A percentile compares a stretch with the other conserved stretches of the same genome.
Conservation (phyloP, 805 yeast genomes). For the Wickerhamiella slavikovae region DNA sequence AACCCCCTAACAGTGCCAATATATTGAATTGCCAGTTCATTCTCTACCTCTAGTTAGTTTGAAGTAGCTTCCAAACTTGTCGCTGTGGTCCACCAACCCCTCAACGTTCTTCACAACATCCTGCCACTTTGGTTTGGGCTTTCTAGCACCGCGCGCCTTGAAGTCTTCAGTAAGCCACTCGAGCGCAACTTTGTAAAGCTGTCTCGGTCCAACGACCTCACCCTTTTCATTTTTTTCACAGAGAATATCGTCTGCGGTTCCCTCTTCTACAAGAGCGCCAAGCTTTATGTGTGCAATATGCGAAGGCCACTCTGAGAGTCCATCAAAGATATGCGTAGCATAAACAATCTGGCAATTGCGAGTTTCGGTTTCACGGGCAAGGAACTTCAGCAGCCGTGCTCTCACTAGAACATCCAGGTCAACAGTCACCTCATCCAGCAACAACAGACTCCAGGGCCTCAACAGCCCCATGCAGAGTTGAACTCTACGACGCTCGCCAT, state of each 20-base stretch:
- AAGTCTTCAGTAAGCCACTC: slow-evolving; percentile 22
- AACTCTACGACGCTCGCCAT: slow-evolving; percentile 88
- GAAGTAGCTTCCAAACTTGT: slow-evolving; percentile 16
- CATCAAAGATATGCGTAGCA: slow-evolving; percentile 93
- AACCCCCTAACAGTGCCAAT: too few relatives aligned
- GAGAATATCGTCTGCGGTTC: slow-evolving; percentile 9
- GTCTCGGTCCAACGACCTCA: slow-evolving; percentile 8
- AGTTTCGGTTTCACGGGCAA: slow-evolving; percentile 47
- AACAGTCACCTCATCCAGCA: slow-evolving; percentile 93
- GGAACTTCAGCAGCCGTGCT: slow-evolving; percentile 45
- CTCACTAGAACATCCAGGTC: slow-evolving; percentile 89
- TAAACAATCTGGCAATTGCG: slow-evolving; percentile 66
- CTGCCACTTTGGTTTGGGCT: slow-evolving; percentile 33
- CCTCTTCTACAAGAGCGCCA: slow-evolving; percentile 29
- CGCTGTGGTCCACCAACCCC: slow-evolving; percentile 8
- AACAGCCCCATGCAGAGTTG: slow-evolving; percentile 85
- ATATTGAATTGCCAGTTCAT: too few relatives aligned
- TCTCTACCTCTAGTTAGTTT: slow-evolving; percentile 11
- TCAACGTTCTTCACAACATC: slow-evolving; percentile 23
- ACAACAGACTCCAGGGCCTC: slow-evolving; percentile 70
- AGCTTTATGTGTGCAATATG: slow-evolving; percentile 54
- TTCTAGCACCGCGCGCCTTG: slow-evolving; percentile 32
- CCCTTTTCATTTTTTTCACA: neutral
- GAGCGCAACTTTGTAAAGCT: slow-evolving; percentile 17
- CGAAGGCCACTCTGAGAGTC: slow-evolving; percentile 81